Percentiles rank a stretch among this genome's conserved stretches.
Evolutionary conservation across 495 filamentous ascomycete genomes (phyloP).

Genomic region (Aspergillus leporis): DNA sequence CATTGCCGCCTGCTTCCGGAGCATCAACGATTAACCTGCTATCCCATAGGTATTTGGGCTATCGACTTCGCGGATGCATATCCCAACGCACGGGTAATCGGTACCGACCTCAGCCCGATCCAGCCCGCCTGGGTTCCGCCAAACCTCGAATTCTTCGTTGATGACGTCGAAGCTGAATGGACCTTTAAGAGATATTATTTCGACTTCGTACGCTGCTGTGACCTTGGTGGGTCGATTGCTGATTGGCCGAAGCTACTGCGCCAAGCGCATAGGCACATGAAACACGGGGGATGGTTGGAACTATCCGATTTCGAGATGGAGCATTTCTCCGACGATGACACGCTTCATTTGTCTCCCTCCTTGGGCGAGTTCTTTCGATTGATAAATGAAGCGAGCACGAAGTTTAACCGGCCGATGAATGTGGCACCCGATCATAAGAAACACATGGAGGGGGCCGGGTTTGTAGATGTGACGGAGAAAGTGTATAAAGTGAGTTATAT

Average conservation of each 20-base stretch:
- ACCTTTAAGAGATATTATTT: neutral
- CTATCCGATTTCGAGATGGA: neutral
- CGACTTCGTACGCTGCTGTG: neutral
- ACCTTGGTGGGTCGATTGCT: neutral
- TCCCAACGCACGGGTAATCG: slow-evolving; percentile 23
- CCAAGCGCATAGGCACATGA: neutral
- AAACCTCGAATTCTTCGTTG: slow-evolving; percentile 46
- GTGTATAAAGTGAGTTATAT: neutral
- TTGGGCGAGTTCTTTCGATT: neutral
- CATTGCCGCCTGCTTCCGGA: no score
- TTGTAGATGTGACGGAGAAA: neutral
- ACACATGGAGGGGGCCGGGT: neutral
- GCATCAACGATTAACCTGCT: no score
- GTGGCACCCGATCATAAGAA: neutral
- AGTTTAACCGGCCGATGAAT: neutral
- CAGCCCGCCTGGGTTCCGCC: slow-evolving; percentile 41
- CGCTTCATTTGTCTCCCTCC: neutral
- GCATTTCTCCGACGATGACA: neutral
- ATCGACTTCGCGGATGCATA: slow-evolving; percentile 29
- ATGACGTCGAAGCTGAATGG: slow-evolving; percentile 34
- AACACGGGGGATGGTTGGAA: neutral
- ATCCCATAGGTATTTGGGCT: slow-evolving; percentile 46
- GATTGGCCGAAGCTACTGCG: neutral
- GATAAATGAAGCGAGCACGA: neutral
- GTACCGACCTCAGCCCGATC: slow-evolving; percentile 51